Conservation (phyloP, 495 filamentous ascomycete genomes). For the Neurospora sp. region DNA sequence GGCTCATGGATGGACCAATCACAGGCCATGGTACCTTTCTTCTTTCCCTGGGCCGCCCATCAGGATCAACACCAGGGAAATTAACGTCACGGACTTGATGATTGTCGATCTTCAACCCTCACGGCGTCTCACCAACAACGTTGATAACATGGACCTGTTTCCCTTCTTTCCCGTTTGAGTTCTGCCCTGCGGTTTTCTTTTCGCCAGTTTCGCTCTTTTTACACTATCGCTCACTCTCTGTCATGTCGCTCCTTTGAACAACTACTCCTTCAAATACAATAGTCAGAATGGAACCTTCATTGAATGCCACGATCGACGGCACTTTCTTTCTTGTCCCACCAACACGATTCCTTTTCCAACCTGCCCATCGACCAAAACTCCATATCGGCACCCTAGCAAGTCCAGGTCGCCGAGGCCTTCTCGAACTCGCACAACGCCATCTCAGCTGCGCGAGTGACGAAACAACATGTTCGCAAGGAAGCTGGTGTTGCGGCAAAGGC, state of each 20-base stretch:
- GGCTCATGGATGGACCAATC: not conserved
- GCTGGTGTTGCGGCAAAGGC: conserved; percentile 13
- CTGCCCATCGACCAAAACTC: not conserved
- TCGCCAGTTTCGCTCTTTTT: not conserved
- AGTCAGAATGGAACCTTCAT: not conserved
- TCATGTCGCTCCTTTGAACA: not conserved
- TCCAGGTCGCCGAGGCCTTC: not conserved
- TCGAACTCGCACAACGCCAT: not conserved
- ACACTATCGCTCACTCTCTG: not conserved
- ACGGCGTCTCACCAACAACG: not conserved
- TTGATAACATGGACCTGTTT: not conserved
- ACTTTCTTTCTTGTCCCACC: not conserved
- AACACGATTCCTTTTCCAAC: conserved; percentile 4
- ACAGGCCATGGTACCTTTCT: not conserved
- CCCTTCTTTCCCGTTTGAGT: not conserved
- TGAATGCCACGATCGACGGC: not conserved
- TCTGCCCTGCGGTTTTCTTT: not conserved
- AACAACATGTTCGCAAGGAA: conserved; percentile 10
- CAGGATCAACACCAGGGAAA: not conserved
- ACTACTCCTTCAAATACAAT: not conserved
- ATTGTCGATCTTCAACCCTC: not conserved
- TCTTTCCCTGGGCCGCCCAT: not conserved
- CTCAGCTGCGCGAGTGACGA: conserved; percentile 5
- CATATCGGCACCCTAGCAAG: conserved; percentile 2
- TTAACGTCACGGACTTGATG: not conserved